phyloP scores from a whole-genome alignment of 306 rosid genomes.

The Trifolium repens region DNA sequence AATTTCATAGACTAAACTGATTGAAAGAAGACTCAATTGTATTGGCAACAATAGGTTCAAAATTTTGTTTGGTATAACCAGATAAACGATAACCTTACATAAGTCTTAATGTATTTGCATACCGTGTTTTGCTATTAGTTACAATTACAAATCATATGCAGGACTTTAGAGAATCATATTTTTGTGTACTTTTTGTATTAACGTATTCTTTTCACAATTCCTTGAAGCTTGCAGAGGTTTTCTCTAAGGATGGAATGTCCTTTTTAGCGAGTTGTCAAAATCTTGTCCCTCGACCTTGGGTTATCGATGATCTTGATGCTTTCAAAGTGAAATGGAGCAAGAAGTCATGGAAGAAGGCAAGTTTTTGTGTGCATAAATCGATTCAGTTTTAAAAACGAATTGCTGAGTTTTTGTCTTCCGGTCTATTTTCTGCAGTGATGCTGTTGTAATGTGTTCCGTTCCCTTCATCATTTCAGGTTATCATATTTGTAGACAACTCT shows the following conservation, averaged over 20 bases:
- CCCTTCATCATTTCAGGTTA: slow-evolving; percentile 58
- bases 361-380: slow-evolving; percentile 44
- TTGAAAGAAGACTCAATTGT: too few species aligned
- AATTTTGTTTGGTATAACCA: too few species aligned
- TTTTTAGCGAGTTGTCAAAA: slow-evolving; percentile 90
- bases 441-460: slow-evolving; percentile 41
- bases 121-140: background rate
- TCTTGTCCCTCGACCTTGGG: slow-evolving; percentile 97
- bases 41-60: too few species aligned
- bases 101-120: too few species aligned
- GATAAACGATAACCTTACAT: too few species aligned
- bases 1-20: too few species aligned
- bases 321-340: slow-evolving; percentile 86
- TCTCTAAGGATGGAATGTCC: slow-evolving; percentile 93
- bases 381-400: slow-evolving; percentile 10
- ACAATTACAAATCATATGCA: slow-evolving; percentile 22
- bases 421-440: slow-evolving; percentile 26
- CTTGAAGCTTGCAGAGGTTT: slow-evolving; percentile 95
- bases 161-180: slow-evolving; percentile 1
- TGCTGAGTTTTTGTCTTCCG: slow-evolving; percentile 14
- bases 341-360: slow-evolving; percentile 87
- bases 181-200: slow-evolving; percentile 28
- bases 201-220: slow-evolving; percentile 44
- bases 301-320: slow-evolving; percentile 84
- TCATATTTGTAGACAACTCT: slow-evolving; percentile 95